Conservation (phyloP, 2,329 filamentous ascomycete genomes). For the Pseudomassariella vexata region DNA sequence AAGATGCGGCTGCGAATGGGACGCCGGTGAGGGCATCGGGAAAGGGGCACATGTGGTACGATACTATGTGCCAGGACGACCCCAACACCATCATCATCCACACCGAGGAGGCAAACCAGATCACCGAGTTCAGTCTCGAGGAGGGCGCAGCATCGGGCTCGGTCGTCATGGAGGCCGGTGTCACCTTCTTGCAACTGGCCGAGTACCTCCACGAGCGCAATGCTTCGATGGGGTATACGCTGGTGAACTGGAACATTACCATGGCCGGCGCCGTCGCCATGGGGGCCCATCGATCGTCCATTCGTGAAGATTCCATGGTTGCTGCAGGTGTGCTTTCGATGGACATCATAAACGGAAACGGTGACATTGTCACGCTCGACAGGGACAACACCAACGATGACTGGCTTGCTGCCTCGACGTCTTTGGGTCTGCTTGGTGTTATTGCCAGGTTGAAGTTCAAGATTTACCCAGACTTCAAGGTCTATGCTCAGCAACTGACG, state of each 20-base stretch:
- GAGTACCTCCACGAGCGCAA: constrained; percentile 40
- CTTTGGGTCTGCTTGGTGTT: constrained; percentile 40
- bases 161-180: constrained; percentile 44
- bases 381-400: constrained; percentile 37
- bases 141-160: constrained; percentile 30
- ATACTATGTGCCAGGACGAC: constrained; percentile 46
- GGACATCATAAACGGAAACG: constrained; percentile 43
- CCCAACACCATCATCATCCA: constrained; percentile 39
- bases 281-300: constrained; percentile 43
- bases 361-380: constrained; percentile 34
- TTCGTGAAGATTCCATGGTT: constrained; percentile 43
- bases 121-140: constrained; percentile 36
- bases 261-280: constrained; percentile 45
- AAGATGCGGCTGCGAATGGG: constrained; percentile 29
- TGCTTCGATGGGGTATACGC: constrained; percentile 41
- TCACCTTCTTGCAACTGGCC: constrained; percentile 45
- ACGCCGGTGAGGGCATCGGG: constrained; percentile 39
- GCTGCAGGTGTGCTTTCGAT: constrained; percentile 41
- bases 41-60: constrained; percentile 41
- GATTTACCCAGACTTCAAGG: constrained; percentile 45
- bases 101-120: constrained; percentile 36
- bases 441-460: constrained; percentile 42
- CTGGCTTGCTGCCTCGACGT: constrained; percentile 46
- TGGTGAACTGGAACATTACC: constrained; percentile 50
- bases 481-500: constrained; percentile 43